A percentile compares a stretch with the other conserved stretches of the same genome.
Evolutionary conservation across 2,329 filamentous ascomycete species (phyloP).

Genomic region (Thelonectria discophora): DNA sequence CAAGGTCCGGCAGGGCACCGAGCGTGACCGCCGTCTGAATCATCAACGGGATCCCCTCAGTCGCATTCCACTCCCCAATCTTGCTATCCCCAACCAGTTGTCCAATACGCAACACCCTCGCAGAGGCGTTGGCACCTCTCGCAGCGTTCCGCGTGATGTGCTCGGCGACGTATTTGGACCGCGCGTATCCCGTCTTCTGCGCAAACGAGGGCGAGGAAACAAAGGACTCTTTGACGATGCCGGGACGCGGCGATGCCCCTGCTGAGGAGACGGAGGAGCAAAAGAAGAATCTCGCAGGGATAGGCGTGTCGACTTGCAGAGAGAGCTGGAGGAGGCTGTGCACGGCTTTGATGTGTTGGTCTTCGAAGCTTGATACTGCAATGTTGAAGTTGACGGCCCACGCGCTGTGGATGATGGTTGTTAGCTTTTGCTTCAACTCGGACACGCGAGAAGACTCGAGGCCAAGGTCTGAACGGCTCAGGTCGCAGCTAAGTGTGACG

Average conservation of each 20-base stretch:
- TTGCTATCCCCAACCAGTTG: slow-evolving; percentile 60
- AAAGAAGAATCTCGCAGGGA: slow-evolving; percentile 54
- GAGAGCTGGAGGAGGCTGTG: slow-evolving; percentile 56
- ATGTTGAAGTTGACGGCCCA: slow-evolving; percentile 68
- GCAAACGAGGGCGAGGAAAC: slow-evolving; percentile 48
- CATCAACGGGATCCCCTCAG: slow-evolving; percentile 63
- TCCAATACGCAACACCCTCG: slow-evolving; percentile 56
- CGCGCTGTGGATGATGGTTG: slow-evolving; percentile 58
- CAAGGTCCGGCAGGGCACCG: slow-evolving; percentile 56
- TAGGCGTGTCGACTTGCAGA: slow-evolving; percentile 9
- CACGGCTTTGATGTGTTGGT: slow-evolving; percentile 56
- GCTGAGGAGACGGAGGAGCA: slow-evolving; percentile 57
- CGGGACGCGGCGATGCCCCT: slow-evolving; percentile 44
- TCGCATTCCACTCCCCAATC: slow-evolving; percentile 60
- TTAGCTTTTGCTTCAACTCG: slow-evolving; percentile 46
- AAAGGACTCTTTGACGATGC: slow-evolving; percentile 46
- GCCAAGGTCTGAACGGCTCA: slow-evolving; percentile 31
- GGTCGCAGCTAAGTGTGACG: slow-evolving; percentile 31
- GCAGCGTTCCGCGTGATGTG: slow-evolving; percentile 49
- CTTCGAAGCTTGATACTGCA: slow-evolving; percentile 58
- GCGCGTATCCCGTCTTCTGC: slow-evolving; percentile 55
- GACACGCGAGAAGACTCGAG: slow-evolving; percentile 38
- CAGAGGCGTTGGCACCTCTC: slow-evolving; percentile 28
- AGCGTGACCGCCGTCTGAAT: slow-evolving; percentile 57
- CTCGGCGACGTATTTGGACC: slow-evolving; percentile 53